Base-by-base conservation (phyloP, 1,284 basidiomycete species). In the Ustilago sp. region DNA sequence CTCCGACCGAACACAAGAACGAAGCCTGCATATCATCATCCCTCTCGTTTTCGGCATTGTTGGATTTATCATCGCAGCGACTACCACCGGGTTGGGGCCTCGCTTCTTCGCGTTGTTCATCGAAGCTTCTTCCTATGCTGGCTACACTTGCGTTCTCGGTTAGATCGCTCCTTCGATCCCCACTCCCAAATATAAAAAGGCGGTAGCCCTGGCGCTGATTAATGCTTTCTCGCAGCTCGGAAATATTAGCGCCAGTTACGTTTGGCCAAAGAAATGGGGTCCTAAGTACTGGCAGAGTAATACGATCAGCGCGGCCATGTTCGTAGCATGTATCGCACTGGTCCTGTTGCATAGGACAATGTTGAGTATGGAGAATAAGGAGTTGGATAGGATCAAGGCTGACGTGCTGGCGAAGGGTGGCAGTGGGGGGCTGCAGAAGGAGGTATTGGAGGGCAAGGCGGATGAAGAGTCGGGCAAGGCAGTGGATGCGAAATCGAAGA, bases 191-290 rank as follows among this genome's bases (percentile, higher is more conserved):
- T 77, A 77, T 65, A 83, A 83, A 52, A 77, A 80, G 19, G 73
- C 77, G 12, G 73, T 74, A 45, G 74, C 68, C 2, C 56, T 80
- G 6, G 80, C 79, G 9, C 41, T 80, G 59, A 73, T 88, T 74
- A 87, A 87, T 73, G 87, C 87, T 45, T 85, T 88, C 65, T 84
- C 85, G 0, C 86, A 88, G 68, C 78, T 87, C 19, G 87, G 87
- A 51, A 88, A 88, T 80, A 86, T 88, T 53, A 81, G 85, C 23
- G 86, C 87, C 39, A 62, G 61, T 36, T 84, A 83, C 67, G 66
- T 78, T 19, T 83, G 74, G 76, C 74, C 71, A 6, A 68, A 65
- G 35, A 68, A 69, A 41, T 82, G 75, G 75, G 76, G 79, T 1
- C 70, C 79, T n/a, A 60, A 63, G 43, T 80, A 80, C 68, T 82